These are phyloP conservation scores for Fusarium sp. DNA, from an alignment of 2,329 filamentous ascomycete genomes.

Conservation along the genomic window DNA sequence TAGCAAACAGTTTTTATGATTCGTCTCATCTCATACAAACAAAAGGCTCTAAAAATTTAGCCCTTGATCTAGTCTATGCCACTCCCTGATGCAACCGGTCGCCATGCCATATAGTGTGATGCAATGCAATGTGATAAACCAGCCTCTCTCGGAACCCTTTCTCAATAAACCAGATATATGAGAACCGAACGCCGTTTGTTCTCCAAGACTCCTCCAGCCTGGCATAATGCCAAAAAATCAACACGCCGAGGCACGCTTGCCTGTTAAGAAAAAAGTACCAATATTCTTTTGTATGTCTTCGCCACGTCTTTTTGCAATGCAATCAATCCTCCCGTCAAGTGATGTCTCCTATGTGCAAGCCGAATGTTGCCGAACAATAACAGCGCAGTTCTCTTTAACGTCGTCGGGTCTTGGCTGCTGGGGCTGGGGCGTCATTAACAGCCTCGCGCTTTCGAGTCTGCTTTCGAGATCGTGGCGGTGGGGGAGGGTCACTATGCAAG, in stretches of 20 bases:
- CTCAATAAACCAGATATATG: conserved; percentile 21
- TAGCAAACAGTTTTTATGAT: conserved; percentile 10
- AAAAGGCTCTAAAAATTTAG: conserved; percentile 13
- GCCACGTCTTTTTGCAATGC: conserved; percentile 17
- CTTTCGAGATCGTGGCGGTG: conserved; percentile 63
- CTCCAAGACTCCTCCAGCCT: conserved; percentile 33
- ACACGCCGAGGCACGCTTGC: conserved; percentile 10
- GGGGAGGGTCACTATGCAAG: conserved; percentile 66
- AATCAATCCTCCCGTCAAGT: conserved; percentile 1
- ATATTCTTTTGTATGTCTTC: conserved; percentile 13
- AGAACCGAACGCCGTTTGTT: conserved; percentile 41
- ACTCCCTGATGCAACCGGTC: conserved; percentile 31
- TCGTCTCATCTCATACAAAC: conserved; percentile 21
- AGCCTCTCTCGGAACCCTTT: conserved; percentile 7
- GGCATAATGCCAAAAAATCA: conserved; percentile 28
- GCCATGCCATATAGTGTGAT: conserved; percentile 3
- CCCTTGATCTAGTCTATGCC: conserved; percentile 37
- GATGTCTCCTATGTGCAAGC: background rate
- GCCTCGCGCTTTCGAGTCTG: conserved; percentile 64
- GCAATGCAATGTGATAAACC: conserved; percentile 15
- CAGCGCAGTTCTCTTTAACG: conserved; percentile 30
- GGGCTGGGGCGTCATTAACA: conserved; percentile 45
- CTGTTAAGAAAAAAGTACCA: conserved; percentile 7
- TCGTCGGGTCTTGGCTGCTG: conserved; percentile 48
- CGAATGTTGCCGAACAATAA: background rate